Conservation (phyloP, 495 filamentous ascomycete species). For the Aspergillus wentii region DNA sequence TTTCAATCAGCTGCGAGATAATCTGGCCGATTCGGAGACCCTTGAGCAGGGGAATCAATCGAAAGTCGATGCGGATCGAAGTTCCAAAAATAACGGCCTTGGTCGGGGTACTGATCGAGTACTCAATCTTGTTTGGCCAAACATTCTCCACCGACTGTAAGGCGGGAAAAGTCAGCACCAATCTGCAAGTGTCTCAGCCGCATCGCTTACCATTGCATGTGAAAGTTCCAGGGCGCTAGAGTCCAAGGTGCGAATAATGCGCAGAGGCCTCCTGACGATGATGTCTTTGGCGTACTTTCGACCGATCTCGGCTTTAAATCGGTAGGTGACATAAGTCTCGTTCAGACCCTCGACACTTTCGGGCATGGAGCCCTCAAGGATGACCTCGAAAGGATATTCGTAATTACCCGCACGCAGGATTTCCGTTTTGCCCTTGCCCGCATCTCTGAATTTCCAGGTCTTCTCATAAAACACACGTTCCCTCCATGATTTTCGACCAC, state of each 20-base stretch:
- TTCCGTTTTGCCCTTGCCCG: slow-evolving; percentile 49
- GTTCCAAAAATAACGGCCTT: slow-evolving; percentile 92
- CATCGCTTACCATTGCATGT: slow-evolving; percentile 66
- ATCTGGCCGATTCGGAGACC: slow-evolving; percentile 77
- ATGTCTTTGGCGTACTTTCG: slow-evolving; percentile 79
- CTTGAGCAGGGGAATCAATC: slow-evolving; percentile 79
- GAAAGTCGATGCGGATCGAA: slow-evolving; percentile 70
- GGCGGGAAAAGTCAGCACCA: no score
- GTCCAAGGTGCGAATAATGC: slow-evolving; percentile 83
- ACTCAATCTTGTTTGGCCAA: slow-evolving; percentile 93
- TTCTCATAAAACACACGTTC: slow-evolving; percentile 54
- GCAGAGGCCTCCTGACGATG: slow-evolving; percentile 69
- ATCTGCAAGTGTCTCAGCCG: slow-evolving; percentile 8
- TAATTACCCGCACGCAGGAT: slow-evolving; percentile 73
- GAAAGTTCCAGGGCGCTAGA: slow-evolving; percentile 75
- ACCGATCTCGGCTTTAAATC: slow-evolving; percentile 81
- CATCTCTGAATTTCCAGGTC: slow-evolving; percentile 48
- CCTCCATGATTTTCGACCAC: slow-evolving; percentile 43
- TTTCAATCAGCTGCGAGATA: slow-evolving; percentile 68
- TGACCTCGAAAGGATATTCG: slow-evolving; percentile 82
- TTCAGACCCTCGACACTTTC: slow-evolving; percentile 87
- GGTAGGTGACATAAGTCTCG: slow-evolving; percentile 78
- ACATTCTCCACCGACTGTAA: slow-evolving; percentile 76
- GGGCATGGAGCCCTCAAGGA: slow-evolving; percentile 67
- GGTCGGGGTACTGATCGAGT: slow-evolving; percentile 80